Conservation (phyloP, 2,329 filamentous ascomycete genomes). For the Aspergillus tubingensis region DNA sequence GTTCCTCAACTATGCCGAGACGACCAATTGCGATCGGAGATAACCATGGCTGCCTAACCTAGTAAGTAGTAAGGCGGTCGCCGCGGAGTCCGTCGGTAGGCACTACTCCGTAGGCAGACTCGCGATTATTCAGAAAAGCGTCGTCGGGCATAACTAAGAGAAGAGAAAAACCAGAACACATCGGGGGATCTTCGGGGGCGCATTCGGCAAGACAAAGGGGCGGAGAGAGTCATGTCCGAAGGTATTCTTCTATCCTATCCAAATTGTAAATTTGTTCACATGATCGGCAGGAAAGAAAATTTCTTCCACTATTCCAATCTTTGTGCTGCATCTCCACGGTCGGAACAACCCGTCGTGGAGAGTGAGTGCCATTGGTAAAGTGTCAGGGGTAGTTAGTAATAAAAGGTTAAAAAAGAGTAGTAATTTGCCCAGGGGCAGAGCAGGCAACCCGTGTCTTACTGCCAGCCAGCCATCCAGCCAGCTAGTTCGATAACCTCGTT, state of each 20-base stretch:
- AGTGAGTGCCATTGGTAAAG: background rate
- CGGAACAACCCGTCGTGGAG: background rate
- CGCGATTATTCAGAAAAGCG: background rate
- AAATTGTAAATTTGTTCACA: too few relatives aligned
- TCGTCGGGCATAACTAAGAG: too few relatives aligned
- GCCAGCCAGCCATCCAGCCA: background rate
- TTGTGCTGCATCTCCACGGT: background rate
- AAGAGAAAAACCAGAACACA: too few relatives aligned
- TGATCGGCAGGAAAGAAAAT: background rate
- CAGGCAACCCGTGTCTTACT: too few relatives aligned
- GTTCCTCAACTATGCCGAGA: background rate
- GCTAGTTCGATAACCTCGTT: conserved; percentile 4
- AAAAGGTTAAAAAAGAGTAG: too few relatives aligned
- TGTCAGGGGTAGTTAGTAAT: background rate
- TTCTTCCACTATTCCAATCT: background rate
- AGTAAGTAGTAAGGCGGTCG: background rate
- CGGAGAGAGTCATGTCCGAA: background rate
- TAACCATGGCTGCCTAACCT: background rate
- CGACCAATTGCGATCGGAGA: background rate
- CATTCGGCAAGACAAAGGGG: background rate
- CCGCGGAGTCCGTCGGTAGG: background rate
- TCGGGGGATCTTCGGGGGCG: background rate
- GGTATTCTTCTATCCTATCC: background rate
- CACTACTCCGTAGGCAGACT: background rate
- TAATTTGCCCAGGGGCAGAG: background rate